These are phyloP conservation scores for Pseudogymnoascus sp. DNA, from an alignment of 2,329 filamentous ascomycete genomes.

Conservation along the genomic window DNA sequence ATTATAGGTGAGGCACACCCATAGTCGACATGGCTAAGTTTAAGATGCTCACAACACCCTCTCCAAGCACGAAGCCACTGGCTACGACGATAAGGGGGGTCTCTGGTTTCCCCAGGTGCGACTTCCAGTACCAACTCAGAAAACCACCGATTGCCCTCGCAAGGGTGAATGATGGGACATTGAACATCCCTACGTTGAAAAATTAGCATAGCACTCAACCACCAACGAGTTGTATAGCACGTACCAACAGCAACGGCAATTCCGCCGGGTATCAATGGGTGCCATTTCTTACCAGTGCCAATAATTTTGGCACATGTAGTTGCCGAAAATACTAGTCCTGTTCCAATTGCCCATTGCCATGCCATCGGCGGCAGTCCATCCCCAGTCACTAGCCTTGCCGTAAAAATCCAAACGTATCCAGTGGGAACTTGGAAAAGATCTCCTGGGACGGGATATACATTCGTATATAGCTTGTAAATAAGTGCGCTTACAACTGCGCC, in stretches of 20 bases:
- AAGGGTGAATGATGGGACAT: slow-evolving; percentile 89
- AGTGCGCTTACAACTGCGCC: slow-evolving; percentile 79
- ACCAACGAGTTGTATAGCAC: slow-evolving; percentile 25
- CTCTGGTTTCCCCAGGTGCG: slow-evolving; percentile 43
- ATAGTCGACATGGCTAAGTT: slow-evolving; percentile 76
- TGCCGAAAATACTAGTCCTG: slow-evolving; percentile 63
- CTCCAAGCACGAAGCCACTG: slow-evolving; percentile 80
- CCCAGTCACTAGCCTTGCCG: slow-evolving; percentile 83
- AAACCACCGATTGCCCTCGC: slow-evolving; percentile 75
- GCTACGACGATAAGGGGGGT: slow-evolving; percentile 86
- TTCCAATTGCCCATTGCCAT: slow-evolving; percentile 65
- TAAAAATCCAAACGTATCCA: slow-evolving; percentile 96
- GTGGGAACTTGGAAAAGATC: slow-evolving; percentile 90
- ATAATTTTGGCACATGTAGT: slow-evolving; percentile 64
- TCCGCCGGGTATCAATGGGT: slow-evolving; percentile 73
- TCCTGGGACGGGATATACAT: slow-evolving; percentile 80
- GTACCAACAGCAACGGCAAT: slow-evolving; percentile 89
- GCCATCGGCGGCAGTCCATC: slow-evolving; percentile 80
- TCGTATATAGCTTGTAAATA: slow-evolving; percentile 84
- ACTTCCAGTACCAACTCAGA: slow-evolving; percentile 69
- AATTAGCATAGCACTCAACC: neutral
- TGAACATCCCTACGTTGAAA: slow-evolving; percentile 70
- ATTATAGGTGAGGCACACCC: slow-evolving; percentile 58
- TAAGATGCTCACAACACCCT: slow-evolving; percentile 84
- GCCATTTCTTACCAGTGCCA: slow-evolving; percentile 49